Base-by-base conservation (phyloP, 2,329 filamentous ascomycete species). In the Dactylellina parvicollis region DNA sequence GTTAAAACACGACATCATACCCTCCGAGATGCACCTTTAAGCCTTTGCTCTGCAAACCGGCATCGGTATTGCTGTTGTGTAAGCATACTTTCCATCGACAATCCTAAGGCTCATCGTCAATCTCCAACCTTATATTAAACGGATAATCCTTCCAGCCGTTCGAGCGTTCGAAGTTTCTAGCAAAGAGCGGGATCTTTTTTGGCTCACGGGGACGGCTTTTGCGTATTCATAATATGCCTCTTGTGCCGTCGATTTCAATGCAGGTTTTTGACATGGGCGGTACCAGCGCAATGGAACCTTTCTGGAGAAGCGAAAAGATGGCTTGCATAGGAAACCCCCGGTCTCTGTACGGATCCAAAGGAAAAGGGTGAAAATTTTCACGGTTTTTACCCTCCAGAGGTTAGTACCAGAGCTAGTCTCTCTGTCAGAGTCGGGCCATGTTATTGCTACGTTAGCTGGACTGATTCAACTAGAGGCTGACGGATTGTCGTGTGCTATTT, bases 1-100 rank as follows among this genome's bases (percentile, higher is more conserved):
- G 69, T 73, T 66, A 66, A 73, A 70, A 64, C 69, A 73, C 60
- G 60, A 65, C 69, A 66, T 54, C 69, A 73, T 57, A 7, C 40
- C 30, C 49, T 50, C 44, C 42, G 20, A 66, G 60, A 66, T 66
- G 59, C 66, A 72, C 57, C n/a, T 5, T 24, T 22, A 14, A 38
- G 16, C 32, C 20, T 38, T n/a, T 50, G 40, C 38, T 28, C 47
- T 49, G 47, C 59, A 32, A 57, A 64, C 67, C 59, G 67, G 52
- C 59, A 62, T 64, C 52, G 67, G 59, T 46, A n/a, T 28, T n/a
- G 24, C 26, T 59, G 69, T 22, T 59, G 60, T 73, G 54, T 47
- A 73, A 73, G 30, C 46, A 57, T 57, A 36, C 67, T 26, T 8
- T 54, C 30, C 22, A 46, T 34, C 10, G 14, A 52, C 22, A 36